Base-by-base conservation (phyloP, 768 basidiomycete genomes). In the Suillus brevipes region DNA sequence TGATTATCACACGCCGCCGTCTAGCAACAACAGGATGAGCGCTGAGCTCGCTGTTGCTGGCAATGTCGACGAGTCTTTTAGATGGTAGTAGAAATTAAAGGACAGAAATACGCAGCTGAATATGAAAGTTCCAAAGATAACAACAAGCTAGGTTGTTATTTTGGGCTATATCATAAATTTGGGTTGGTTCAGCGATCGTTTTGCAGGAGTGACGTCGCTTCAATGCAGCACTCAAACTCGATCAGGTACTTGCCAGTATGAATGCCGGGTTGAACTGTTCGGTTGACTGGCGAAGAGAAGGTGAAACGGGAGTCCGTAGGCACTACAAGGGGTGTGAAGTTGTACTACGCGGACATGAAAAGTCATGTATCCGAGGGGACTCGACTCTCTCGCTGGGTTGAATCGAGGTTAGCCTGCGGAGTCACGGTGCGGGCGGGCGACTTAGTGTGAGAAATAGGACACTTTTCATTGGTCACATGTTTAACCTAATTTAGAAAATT, bases 131-230 rank as follows among this genome's bases (percentile, higher is more conserved):
- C 59, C 52, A 64, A 65, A 50, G 36, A 58, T 40, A 64, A 59
- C 38, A 18, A 42, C 38, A 18, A 42, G 34, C 20, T 43, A 72
- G 72, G 62, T n/a, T 68, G 74, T 74, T 75, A 75, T 75, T 77
- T 77, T 75, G 74, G 74, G 74, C 62, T 9, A 66, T 66, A 56
- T 60, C 67, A 71, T 76, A 74, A 70, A 62, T 65, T 68, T 73
- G 67, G 67, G 65, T 69, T 63, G 28, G 63, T 53, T 13, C 55
- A 68, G 62, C 57, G 64, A 71, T 71, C 37, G 56, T 4, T 38
- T 14, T 38, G 37, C 6, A 49, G 47, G 3, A 8, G 57, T 64
- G 73, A 68, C 71, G 64, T 76, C 70, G 73, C 70, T 70, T 76
- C 50, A 31, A 64, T 36, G 42, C 12, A 64, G 67, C 10, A 60